Evolutionary conservation across 2,329 filamentous ascomycete genomes (phyloP).

Genomic region (Aspergillus latus): DNA sequence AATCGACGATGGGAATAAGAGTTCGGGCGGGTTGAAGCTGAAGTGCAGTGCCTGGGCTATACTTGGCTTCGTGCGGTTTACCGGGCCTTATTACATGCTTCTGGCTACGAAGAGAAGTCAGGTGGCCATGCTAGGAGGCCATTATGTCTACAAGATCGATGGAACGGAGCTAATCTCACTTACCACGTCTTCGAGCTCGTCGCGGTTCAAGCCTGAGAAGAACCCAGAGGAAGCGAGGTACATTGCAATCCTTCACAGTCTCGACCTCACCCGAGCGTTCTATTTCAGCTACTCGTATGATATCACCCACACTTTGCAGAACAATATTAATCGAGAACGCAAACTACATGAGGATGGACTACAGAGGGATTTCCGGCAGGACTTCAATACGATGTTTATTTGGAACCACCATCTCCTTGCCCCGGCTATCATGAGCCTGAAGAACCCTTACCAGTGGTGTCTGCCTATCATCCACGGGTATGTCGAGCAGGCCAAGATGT

Average conservation of each 20-base stretch:
- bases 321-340: conserved; percentile 84
- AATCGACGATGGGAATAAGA: conserved; percentile 92
- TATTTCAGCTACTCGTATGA: conserved; percentile 99
- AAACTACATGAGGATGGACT: conserved; percentile 66
- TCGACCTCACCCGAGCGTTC: conserved; percentile 87
- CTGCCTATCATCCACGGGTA: conserved; percentile 94
- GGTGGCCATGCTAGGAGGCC: conserved; percentile 91
- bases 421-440: conserved; percentile 68
- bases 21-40: conserved; percentile 82
- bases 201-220: conserved; percentile 72
- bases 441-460: conserved; percentile 92
- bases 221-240: conserved; percentile 90
- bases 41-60: conserved; percentile 92
- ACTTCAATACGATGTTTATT: conserved; percentile 95
- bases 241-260: conserved; percentile 80
- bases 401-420: conserved; percentile 91
- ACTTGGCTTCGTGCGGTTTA: conserved; percentile 93
- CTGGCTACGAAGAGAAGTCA: conserved; percentile 94
- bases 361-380: conserved; percentile 65
- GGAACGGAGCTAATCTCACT: conserved; percentile 88
- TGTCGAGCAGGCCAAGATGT: conserved; percentile 83
- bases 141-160: conserved; percentile 94
- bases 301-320: conserved; percentile 85
- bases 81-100: conserved; percentile 94
- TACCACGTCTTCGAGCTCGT: conserved; percentile 63